phyloP scores from a whole-genome alignment of 116 monocot genomes.

The Posidonia oceanica region DNA sequence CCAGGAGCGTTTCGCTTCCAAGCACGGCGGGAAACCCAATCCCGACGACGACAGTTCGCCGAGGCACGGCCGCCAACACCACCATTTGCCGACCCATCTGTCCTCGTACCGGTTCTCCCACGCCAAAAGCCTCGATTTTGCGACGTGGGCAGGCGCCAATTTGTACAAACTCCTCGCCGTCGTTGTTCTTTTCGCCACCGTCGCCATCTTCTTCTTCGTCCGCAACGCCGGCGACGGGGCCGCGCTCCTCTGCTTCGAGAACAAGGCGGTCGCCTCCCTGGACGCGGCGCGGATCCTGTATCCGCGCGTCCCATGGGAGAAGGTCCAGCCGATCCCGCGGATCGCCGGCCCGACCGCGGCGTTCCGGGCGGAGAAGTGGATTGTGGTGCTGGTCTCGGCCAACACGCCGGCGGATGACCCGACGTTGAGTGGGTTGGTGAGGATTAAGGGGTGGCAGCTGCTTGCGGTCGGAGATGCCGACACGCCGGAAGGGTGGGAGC shows the following conservation, averaged over 20 bases:
- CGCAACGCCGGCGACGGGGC: constrained; percentile 39
- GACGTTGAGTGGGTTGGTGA: constrained; percentile 32
- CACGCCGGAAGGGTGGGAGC: constrained; percentile 49
- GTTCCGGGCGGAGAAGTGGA: constrained; percentile 76
- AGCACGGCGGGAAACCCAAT: constrained; percentile 5
- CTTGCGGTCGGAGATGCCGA: constrained; percentile 61
- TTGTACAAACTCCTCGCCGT: constrained; percentile 32
- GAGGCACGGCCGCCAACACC: background rate
- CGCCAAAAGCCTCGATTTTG: constrained; percentile 38
- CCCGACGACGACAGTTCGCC: background rate
- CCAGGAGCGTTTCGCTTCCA: constrained; percentile 26
- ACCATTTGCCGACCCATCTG: background rate
- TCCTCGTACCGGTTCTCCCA: background rate
- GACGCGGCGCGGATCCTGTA: constrained; percentile 34
- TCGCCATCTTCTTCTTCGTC: constrained; percentile 54
- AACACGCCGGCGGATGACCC: constrained; percentile 30
- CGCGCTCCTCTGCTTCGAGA: constrained; percentile 59
- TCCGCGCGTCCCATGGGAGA: constrained; percentile 43
- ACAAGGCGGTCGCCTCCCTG: constrained; percentile 31
- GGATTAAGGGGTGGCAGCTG: constrained; percentile 75
- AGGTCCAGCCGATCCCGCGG: constrained; percentile 32
- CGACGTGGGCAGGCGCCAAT: constrained; percentile 51
- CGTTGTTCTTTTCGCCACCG: constrained; percentile 32
- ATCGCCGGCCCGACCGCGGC: constrained; percentile 39
- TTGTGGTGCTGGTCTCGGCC: constrained; percentile 50